Base-by-base conservation (phyloP, 108 stramenopile species). In the Cyclostephanos tholiformis region DNA sequence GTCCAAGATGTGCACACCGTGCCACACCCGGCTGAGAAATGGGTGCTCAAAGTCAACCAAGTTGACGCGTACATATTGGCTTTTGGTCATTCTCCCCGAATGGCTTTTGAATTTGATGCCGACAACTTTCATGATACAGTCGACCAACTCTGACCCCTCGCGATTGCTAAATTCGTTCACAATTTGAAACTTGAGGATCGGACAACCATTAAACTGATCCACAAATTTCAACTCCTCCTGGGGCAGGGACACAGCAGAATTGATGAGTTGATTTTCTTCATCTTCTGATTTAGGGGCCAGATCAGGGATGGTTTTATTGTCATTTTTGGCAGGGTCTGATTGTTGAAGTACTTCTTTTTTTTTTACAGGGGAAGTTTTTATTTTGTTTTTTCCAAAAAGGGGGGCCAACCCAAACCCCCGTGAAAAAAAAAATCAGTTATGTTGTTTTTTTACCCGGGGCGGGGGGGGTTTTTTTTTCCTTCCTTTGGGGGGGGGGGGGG, bases 81-180 rank as follows among this genome's bases (percentile, higher is more conserved):
- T 66, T 7, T 82, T 64, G 8, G 70, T 72, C 32, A 72, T 57
- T 50, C 35, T 56, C 22, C 71, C 80, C 23, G 36, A 59, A n/a
- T 49, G 43, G 13, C 53, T 35, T 67, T 80, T 80, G 59, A 69
- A 62, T 67, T 82, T 76, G 50, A 80, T 39, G 4, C 79, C 92
- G 35, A 93, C 85, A 27, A 85, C 82, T 61, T 89, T 93, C 77
- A 93, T 75, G 7, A 80, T 82, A 11, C 87, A 90, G 71, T 93
- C 92, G 58, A 91, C 87, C 22, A 93, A 88, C 68, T 93, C 92
- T n/a, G 88, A 85, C 0, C 90, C 88, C 16, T 71, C 80, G 36
- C 82, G 79, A 38, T 77, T 84, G 72, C 73, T 48, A 49, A 77
- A 67, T 53, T 68, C 63, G 64, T 94, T 94, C 39, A 88, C 82